Evolutionary conservation across 2,329 filamentous ascomycete species (phyloP).

Genomic region (Coniochaeta sp.): DNA sequence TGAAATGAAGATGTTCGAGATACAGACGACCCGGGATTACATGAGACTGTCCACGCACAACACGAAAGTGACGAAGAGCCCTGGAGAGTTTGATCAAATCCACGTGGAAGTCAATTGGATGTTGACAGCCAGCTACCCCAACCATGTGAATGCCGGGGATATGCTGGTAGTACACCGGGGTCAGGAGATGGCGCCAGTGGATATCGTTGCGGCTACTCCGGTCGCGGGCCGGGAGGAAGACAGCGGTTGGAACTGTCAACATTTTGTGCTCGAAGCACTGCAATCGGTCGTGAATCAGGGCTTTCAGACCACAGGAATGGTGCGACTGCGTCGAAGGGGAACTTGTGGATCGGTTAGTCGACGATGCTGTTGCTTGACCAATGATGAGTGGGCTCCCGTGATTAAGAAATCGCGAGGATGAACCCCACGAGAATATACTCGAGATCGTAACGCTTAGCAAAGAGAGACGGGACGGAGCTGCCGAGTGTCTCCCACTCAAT

Average conservation of each 20-base stretch:
- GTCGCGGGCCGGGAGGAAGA: too few species aligned
- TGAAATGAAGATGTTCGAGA: too few species aligned
- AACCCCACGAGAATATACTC: not conserved
- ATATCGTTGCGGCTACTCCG: not conserved
- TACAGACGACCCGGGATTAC: too few species aligned
- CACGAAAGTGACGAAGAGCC: not conserved
- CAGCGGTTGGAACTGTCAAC: too few species aligned
- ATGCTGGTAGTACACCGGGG: slow-evolving; percentile 6
- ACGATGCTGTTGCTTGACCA: slow-evolving; percentile 2
- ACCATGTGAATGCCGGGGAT: slow-evolving; percentile 11
- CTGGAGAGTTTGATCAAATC: slow-evolving; percentile 4
- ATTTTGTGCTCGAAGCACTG: too few species aligned
- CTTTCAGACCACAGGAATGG: too few species aligned
- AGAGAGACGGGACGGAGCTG: not conserved
- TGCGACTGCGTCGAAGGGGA: too few species aligned
- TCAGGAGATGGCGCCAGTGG: slow-evolving; percentile 6
- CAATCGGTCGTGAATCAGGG: too few species aligned
- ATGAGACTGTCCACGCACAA: too few species aligned
- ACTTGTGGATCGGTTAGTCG: too few species aligned
- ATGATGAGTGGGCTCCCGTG: not conserved
- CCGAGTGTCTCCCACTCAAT: not conserved
- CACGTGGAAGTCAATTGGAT: slow-evolving; percentile 4
- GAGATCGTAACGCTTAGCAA: not conserved
- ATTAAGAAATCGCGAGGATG: not conserved
- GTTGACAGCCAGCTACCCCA: slow-evolving; percentile 5